These are phyloP conservation scores for Petasospora rhodanensis DNA, from an alignment of 1,139 yeast genomes.

Conservation along the genomic window DNA sequence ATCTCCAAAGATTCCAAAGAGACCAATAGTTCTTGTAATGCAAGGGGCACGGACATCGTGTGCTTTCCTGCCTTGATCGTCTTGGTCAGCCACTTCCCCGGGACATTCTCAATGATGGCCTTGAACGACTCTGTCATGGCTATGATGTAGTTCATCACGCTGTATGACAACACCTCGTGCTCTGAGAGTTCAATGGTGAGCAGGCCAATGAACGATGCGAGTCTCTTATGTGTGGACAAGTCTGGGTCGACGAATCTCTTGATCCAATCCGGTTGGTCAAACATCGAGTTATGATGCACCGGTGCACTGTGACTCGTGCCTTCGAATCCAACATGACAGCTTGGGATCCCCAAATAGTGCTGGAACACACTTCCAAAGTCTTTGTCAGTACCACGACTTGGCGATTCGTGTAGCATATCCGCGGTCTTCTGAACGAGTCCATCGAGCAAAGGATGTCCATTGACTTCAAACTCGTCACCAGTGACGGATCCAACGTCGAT, in stretches of 20 bases:
- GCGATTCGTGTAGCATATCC: background rate
- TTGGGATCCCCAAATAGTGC: slow-evolving; percentile 46
- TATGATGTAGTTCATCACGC: slow-evolving; percentile 35
- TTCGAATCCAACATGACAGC: slow-evolving; percentile 38
- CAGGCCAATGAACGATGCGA: slow-evolving; percentile 58
- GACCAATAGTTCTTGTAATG: slow-evolving; percentile 5
- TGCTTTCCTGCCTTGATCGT: slow-evolving; percentile 1
- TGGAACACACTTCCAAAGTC: slow-evolving; percentile 34
- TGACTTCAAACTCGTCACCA: slow-evolving; percentile 37
- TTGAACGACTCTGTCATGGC: slow-evolving; percentile 31
- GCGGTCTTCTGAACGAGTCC: slow-evolving; percentile 4
- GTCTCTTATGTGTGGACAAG: slow-evolving; percentile 47
- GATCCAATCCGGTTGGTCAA: slow-evolving; percentile 57
- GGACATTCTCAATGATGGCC: slow-evolving; percentile 27
- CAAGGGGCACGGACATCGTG: slow-evolving; percentile 1
- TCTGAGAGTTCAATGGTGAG: slow-evolving; percentile 50
- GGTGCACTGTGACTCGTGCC: slow-evolving; percentile 31
- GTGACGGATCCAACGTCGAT: slow-evolving; percentile 44
- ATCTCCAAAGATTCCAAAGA: slow-evolving; percentile 16
- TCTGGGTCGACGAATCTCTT: slow-evolving; percentile 51
- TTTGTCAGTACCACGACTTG: too few species aligned
- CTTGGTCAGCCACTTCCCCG: slow-evolving; percentile 32
- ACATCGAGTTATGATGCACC: slow-evolving; percentile 53
- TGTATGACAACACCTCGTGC: slow-evolving; percentile 40
- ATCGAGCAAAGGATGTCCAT: slow-evolving; percentile 39